Conservation (phyloP, 352 stramenopile species). For the Pythium guiyangense region DNA sequence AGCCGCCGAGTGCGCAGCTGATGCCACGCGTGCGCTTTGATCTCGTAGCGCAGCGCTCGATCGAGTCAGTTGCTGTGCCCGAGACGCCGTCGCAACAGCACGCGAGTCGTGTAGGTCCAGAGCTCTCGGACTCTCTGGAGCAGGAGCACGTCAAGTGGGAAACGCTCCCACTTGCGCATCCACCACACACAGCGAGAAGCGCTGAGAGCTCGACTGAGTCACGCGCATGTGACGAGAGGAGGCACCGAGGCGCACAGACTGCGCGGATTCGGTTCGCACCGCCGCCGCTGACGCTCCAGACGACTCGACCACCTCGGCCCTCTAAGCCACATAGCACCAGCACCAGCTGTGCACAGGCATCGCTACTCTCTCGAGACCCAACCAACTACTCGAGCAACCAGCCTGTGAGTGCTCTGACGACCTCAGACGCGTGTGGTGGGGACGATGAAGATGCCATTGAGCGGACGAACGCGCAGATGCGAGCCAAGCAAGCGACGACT, state of each 20-base stretch:
- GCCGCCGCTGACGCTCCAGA: background rate
- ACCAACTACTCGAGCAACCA: conserved; percentile 3
- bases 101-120: background rate
- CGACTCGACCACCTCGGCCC: no score
- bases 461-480: conserved; percentile 46
- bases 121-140: background rate
- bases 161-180: background rate
- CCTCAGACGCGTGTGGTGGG: background rate
- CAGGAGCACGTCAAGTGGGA: background rate
- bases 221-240: background rate
- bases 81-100: background rate
- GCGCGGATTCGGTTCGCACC: conserved; percentile 27
- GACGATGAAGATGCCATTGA: conserved; percentile 27
- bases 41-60: conserved; percentile 1
- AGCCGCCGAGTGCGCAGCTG: background rate
- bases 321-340: no score
- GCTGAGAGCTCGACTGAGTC: no score
- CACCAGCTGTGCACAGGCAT: background rate
- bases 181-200: background rate
- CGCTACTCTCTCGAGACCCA: background rate
- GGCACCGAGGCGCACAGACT: conserved; percentile 5
- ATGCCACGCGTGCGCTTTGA: conserved; percentile 10
- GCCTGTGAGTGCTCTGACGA: background rate
- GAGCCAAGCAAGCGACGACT: conserved; percentile 17
- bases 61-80: background rate